Conservation (phyloP, 2,329 filamentous ascomycete species). For the Venturia aucupariae region DNA sequence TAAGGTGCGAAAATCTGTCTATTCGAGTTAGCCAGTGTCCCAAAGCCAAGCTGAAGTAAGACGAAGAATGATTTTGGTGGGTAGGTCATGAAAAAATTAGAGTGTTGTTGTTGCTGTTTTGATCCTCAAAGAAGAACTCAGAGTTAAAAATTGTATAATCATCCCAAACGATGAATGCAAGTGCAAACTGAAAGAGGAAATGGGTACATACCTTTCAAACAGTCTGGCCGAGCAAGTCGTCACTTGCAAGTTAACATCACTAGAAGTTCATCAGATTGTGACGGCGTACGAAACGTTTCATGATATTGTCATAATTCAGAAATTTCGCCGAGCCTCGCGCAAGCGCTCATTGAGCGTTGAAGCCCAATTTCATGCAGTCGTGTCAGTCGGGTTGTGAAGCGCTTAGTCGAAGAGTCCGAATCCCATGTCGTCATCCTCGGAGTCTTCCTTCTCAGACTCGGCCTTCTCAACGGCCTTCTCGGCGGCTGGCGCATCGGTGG, state of each 20-base stretch:
- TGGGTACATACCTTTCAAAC: slow-evolving; percentile 30
- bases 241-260: slow-evolving; percentile 14
- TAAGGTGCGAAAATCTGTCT: background rate
- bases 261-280: background rate
- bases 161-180: slow-evolving; percentile 28
- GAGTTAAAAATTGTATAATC: slow-evolving; percentile 62
- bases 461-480: slow-evolving; percentile 33
- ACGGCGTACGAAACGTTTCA: background rate
- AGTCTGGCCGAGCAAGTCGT: slow-evolving; percentile 1
- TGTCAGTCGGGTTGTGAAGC: slow-evolving; percentile 13
- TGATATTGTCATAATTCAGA: background rate
- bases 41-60: background rate
- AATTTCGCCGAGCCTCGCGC: background rate
- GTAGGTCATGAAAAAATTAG: slow-evolving; percentile 60
- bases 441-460: slow-evolving; percentile 58
- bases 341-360: background rate
- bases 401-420: slow-evolving; percentile 47
- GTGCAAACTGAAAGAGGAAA: slow-evolving; percentile 15
- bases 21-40: background rate
- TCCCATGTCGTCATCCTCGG: slow-evolving; percentile 45
- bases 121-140: slow-evolving; percentile 48
- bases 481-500: slow-evolving; percentile 35
- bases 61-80: background rate
- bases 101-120: slow-evolving; percentile 57
- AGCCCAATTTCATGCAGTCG: slow-evolving; percentile 8